Base-by-base conservation (phyloP, 73 alveolate species). In the Paramecium biaurelia region DNA sequence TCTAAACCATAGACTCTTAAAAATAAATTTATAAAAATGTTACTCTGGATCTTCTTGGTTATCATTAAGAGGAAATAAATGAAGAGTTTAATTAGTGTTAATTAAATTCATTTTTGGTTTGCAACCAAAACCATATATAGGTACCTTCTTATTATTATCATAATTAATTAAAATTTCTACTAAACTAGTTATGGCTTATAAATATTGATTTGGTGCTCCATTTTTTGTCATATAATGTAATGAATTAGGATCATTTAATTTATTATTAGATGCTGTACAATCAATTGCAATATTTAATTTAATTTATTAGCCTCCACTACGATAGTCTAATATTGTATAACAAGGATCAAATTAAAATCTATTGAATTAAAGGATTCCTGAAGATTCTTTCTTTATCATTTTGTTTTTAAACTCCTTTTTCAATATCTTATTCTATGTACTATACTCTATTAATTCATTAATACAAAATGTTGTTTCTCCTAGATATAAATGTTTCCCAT, bases 101-200 rank as follows among this genome's bases (percentile, higher is more conserved):
- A 86, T 53, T 20, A 89, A 92, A 56, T 59, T 67, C 41, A 84
- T 84, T 30, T 24, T 20, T 43, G 98, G 94, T 24, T 88, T 94
- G 2, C 98, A 99, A 18, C 99, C 99, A 93, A 96, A 98, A 12
- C 99, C 99, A 76, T 92, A 96, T 38, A 96, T 90, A 0, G 99
- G 99, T 53, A 97, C 95, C 37, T 72, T 89, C 76, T 96, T 95
- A 95, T 97, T 99, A 43, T 96, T 70, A 92, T 98, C 99, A 90
- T 97, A 98, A 92, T 97, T 93, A 32, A 95, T 95, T 32, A 98
- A 79, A 49, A 97, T 96, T 70, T 96, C 98, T 23, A 97, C 96
- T 57, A 96, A 95, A 92, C 95, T 57, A 85, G 93, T 89, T 15
- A 96, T 92, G 9, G 99, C 98, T 92, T 93, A 88, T 85, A 92